Evolutionary conservation across 345 rosid genomes (phyloP), one percentile per base, ranked within the genome.

Genomic region (Syzygium jambos): DNA sequence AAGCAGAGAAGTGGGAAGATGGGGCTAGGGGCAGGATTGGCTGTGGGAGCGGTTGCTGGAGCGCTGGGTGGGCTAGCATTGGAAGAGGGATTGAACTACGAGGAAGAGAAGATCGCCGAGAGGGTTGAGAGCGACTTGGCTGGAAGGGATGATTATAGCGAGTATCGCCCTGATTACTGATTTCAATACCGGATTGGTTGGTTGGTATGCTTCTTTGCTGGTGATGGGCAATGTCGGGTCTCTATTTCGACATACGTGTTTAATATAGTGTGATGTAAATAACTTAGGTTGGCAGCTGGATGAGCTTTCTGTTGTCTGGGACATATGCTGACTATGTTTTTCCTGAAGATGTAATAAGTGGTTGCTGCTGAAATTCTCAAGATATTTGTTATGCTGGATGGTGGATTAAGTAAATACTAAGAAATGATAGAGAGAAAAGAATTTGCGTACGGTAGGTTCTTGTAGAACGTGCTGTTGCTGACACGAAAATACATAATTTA

Each of bases 11-110:
- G 93, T 55, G 95, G 93, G 90, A 94, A 92, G 34, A 98, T 97
- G 9, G 98, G 96, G 87, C 92, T 93, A 95, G 98, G 96, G 86
- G 90, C 95, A 8, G 99, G 98, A 84, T 89, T 97, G 90, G 98
- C 98, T 38, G 93, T 97, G 88, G 99, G 99, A 17, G 97, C 97
- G 51, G 95, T 93, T 25, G 99, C 95, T 0, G 98, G 98, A 51
- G 93, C 21, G 16, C 84, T 97, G 55, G 99, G 98, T 85, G 98
- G 98, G 54, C 78, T 97, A 0, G 98, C 98, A 1, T 59, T 96
- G 88, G 92, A 91, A 12, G 98, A 95, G 93, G 98, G 98, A 9
- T 49, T 90, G 4, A 95, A 95, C 30, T 94, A 94, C 52, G 52
- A 94, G 91, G 98, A 95, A 89, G 98, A 96, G 41, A 29, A 95